Conservation (phyloP, 768 basidiomycete species). For the Lentinula raphanica region DNA sequence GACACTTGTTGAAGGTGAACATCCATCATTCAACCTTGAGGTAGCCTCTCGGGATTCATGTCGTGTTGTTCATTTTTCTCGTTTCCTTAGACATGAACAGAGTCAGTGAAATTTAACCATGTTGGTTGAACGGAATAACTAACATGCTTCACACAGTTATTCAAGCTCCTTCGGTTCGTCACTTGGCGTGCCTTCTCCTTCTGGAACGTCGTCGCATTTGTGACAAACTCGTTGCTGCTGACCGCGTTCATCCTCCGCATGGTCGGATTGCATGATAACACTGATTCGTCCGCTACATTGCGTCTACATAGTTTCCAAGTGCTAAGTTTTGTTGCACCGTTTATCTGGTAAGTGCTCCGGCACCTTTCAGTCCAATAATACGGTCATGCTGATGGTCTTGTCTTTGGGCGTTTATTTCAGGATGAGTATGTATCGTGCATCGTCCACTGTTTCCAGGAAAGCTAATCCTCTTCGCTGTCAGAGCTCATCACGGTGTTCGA, state of each 20-base stretch:
- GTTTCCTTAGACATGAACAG: slow-evolving; percentile 47
- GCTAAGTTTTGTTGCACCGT: slow-evolving; percentile 80
- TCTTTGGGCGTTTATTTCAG: slow-evolving; percentile 29
- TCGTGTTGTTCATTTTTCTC: not conserved
- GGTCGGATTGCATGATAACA: slow-evolving; percentile 39
- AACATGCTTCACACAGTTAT: too few species aligned
- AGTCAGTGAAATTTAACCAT: too few species aligned
- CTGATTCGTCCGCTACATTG: slow-evolving; percentile 30
- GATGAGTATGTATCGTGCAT: slow-evolving; percentile 57
- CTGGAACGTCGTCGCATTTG: slow-evolving; percentile 65
- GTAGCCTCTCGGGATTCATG: too few species aligned
- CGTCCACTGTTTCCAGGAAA: not conserved
- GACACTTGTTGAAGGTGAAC: slow-evolving; percentile 73
- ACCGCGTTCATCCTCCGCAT: slow-evolving; percentile 74
- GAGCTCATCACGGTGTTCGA: slow-evolving; percentile 79
- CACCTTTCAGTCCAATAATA: not conserved
- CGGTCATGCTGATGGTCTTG: not conserved
- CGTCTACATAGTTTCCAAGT: slow-evolving; percentile 79
- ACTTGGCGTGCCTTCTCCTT: slow-evolving; percentile 80
- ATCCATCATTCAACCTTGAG: slow-evolving; percentile 5
- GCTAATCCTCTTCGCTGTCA: slow-evolving; percentile 20
- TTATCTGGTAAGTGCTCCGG: slow-evolving; percentile 67
- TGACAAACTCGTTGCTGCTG: slow-evolving; percentile 70
- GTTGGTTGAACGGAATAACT: too few species aligned
- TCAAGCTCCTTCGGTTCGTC: slow-evolving; percentile 65